Percentiles rank a stretch among this genome's conserved stretches.
These are phyloP conservation scores for Fusarium sp. DNA, from an alignment of 2,329 filamentous ascomycete species.

Conservation along the genomic window DNA sequence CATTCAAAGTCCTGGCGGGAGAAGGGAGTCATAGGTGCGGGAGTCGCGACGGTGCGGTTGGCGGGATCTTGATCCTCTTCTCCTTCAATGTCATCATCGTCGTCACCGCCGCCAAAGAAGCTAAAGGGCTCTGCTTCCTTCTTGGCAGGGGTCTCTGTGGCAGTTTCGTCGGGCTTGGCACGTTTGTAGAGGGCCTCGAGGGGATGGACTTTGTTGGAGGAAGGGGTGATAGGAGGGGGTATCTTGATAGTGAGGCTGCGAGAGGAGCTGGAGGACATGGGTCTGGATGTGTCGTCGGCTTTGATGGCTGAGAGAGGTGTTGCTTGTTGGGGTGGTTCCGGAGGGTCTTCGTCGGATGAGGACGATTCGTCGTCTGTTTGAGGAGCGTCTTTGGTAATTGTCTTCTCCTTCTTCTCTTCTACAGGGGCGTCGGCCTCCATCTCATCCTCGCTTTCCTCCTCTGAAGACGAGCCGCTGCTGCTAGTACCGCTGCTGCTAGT, in stretches of 20 bases:
- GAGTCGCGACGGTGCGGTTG: conserved; percentile 55
- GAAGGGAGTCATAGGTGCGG: conserved; percentile 84
- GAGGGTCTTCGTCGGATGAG: conserved; percentile 20
- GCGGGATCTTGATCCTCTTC: conserved; percentile 64
- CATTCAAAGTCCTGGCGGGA: conserved; percentile 83
- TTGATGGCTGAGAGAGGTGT: conserved; percentile 49
- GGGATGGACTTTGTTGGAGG: conserved; percentile 77
- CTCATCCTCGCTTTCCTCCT: conserved; percentile 51
- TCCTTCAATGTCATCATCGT: conserved; percentile 63
- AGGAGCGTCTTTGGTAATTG: conserved; percentile 9
- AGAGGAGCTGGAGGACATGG: conserved; percentile 66
- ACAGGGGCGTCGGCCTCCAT: conserved; percentile 25
- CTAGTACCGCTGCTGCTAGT: conserved; percentile 54
- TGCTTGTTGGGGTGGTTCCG: conserved; percentile 29
- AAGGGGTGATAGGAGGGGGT: conserved; percentile 62
- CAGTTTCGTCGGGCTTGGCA: conserved; percentile 62
- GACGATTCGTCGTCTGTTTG: conserved; percentile 38
- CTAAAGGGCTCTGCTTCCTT: conserved; percentile 76
- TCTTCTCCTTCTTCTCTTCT: conserved; percentile 17
- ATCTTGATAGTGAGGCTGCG: conserved; percentile 70
- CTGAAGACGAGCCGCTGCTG: conserved; percentile 56
- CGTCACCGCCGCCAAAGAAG: conserved; percentile 77
- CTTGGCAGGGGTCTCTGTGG: conserved; percentile 53
- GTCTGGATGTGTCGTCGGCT: conserved; percentile 56
- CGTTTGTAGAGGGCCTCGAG: conserved; percentile 94